Evolutionary conservation across 2,329 filamentous ascomycete genomes (phyloP).

Genomic region (Cladosporium austrohemisphaericum): DNA sequence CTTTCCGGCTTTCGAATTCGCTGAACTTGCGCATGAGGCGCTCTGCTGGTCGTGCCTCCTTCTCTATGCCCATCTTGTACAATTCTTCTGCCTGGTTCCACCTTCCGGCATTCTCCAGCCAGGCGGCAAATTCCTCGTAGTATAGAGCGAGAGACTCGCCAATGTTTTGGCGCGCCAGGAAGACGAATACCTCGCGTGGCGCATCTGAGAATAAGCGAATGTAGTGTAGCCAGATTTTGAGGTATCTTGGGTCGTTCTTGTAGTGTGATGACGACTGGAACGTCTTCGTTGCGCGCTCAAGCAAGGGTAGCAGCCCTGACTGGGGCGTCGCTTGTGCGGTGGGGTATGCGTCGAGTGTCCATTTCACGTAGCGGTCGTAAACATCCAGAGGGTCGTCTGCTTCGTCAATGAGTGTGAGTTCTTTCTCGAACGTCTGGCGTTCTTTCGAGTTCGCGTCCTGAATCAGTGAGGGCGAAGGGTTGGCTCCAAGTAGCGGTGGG

Average conservation of each 20-base stretch:
- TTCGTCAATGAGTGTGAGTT: constrained; percentile 73
- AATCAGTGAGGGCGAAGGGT: constrained; percentile 59
- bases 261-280: constrained; percentile 85
- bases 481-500: constrained; percentile 36
- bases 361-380: constrained; percentile 94
- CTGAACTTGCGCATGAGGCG: constrained; percentile 83
- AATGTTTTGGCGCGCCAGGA: constrained; percentile 81
- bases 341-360: constrained; percentile 93
- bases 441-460: constrained; percentile 74
- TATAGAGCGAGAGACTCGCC: constrained; percentile 85
- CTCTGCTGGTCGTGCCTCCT: constrained; percentile 76
- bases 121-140: constrained; percentile 94
- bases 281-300: constrained; percentile 87
- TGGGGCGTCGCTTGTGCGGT: constrained; percentile 87
- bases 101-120: constrained; percentile 78
- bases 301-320: constrained; percentile 81
- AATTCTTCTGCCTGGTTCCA: constrained; percentile 94
- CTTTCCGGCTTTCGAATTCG: constrained; percentile 80
- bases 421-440: constrained; percentile 79
- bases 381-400: constrained; percentile 93
- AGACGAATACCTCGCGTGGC: constrained; percentile 90
- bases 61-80: constrained; percentile 83
- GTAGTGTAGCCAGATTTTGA: constrained; percentile 92
- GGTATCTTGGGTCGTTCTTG: constrained; percentile 89
- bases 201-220: constrained; percentile 88